Evolutionary conservation across 2,329 filamentous ascomycete genomes (phyloP).

Genomic region (Phaeophleospora eucalypticola): DNA sequence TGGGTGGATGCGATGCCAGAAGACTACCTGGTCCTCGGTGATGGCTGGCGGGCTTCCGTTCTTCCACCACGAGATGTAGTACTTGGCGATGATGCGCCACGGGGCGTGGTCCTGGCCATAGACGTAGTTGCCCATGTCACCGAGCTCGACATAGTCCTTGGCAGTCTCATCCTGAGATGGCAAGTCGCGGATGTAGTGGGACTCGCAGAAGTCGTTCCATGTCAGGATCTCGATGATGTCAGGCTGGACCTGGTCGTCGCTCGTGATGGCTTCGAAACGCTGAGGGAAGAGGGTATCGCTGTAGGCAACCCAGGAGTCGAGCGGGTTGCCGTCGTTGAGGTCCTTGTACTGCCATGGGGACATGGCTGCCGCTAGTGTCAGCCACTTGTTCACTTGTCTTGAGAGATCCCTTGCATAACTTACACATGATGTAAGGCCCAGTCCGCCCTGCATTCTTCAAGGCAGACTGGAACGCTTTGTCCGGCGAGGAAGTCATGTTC

Average conservation of each 20-base stretch:
- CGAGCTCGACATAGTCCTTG: constrained; percentile 31
- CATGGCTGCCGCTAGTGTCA: constrained; percentile 29
- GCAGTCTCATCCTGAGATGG: constrained; percentile 27
- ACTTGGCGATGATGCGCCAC: constrained; percentile 38
- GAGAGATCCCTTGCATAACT: constrained; percentile 21
- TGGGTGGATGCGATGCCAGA: constrained; percentile 38
- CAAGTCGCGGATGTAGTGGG: constrained; percentile 38
- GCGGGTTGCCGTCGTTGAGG: constrained; percentile 34
- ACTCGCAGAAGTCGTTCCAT: constrained; percentile 40
- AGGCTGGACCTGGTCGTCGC: constrained; percentile 29
- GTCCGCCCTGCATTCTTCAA: constrained; percentile 32
- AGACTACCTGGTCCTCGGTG: constrained; percentile 36
- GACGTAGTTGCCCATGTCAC: constrained; percentile 35
- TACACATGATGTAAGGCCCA: constrained; percentile 39
- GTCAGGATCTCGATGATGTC: constrained; percentile 39
- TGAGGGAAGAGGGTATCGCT: constrained; percentile 36
- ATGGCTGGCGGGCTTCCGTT: constrained; percentile 30
- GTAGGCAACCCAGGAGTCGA: constrained; percentile 36
- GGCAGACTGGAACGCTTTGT: constrained; percentile 34
- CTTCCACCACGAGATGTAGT: constrained; percentile 39
- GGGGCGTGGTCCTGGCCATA: constrained; percentile 35
- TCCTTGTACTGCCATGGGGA: constrained; percentile 41
- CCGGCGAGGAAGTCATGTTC: constrained; percentile 32
- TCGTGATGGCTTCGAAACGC: constrained; percentile 29
- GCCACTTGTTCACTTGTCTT: constrained; percentile 21